A percentile compares a stretch with the other conserved stretches of the same genome.
Evolutionary conservation across 83 land plant species (phyloP).

Genomic region (Thuja plicata): DNA sequence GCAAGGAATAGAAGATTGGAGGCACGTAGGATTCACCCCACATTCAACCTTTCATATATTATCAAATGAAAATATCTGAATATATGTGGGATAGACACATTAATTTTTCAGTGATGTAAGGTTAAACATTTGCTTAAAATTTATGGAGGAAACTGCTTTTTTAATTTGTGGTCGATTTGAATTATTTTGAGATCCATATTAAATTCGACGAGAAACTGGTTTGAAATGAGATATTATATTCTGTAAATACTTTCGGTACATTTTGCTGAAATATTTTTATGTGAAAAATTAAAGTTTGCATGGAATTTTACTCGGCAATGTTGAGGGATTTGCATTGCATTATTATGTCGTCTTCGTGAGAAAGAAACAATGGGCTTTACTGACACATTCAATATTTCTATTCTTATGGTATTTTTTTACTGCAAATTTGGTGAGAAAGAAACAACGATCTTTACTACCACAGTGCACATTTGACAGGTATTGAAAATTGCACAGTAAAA

Average conservation of each 20-base stretch:
- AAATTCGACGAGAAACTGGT: background rate
- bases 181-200: background rate
- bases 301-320: background rate
- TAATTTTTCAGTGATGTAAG: background rate
- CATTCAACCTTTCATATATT: background rate
- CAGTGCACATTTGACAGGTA: background rate
- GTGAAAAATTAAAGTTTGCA: background rate
- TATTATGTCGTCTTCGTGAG: background rate
- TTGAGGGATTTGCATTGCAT: background rate
- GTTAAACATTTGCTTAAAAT: background rate
- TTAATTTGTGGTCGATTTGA: background rate
- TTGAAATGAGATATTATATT: background rate
- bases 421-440: background rate
- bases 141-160: background rate
- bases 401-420: background rate
- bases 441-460: no score
- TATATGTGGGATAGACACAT: background rate
- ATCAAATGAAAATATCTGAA: background rate
- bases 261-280: no score
- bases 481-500: background rate
- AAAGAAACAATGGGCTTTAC: background rate
- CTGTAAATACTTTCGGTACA: background rate
- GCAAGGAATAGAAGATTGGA: conserved; percentile 17
- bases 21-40: background rate
- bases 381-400: background rate